phyloP scores from a whole-genome alignment of 225 moss, liverwort and hornwort species.

The Ulota crispa region DNA sequence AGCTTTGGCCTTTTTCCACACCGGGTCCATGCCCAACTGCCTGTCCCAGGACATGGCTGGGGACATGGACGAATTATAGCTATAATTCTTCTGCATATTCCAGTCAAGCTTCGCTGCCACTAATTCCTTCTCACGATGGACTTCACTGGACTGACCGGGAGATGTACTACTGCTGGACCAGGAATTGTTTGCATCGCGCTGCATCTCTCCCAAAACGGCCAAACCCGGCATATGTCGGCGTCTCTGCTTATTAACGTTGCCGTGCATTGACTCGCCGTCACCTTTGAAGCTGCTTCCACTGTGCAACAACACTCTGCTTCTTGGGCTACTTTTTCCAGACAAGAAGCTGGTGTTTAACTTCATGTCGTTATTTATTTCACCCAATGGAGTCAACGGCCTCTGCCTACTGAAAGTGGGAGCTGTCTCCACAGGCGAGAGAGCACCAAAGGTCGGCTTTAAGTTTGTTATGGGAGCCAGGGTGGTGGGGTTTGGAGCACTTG shows the following conservation, averaged over 20 bases:
- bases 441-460: neutral
- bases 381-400: constrained; percentile 6
- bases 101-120: neutral
- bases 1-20: constrained; percentile 40
- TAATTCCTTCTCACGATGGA: constrained; percentile 12
- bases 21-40: constrained; percentile 10
- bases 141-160: constrained; percentile 7
- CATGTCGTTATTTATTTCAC: neutral
- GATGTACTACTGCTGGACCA: constrained; percentile 47
- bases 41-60: constrained; percentile 4
- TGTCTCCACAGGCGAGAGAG: neutral
- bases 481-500: neutral
- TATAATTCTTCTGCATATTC: neutral
- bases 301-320: constrained; percentile 7
- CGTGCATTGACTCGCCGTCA: neutral
- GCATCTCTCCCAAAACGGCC: constrained; percentile 17
- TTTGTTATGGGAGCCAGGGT: neutral
- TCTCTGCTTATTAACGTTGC: constrained; percentile 4
- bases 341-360: neutral
- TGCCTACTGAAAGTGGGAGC: neutral
- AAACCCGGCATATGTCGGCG: constrained; percentile 1
- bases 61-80: neutral
- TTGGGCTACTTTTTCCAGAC: neutral
- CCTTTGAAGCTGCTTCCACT: constrained; percentile 10
- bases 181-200: constrained; percentile 35